Conservation (phyloP, 176 grass and related monocot genomes). For the Guadua angustifolia region DNA sequence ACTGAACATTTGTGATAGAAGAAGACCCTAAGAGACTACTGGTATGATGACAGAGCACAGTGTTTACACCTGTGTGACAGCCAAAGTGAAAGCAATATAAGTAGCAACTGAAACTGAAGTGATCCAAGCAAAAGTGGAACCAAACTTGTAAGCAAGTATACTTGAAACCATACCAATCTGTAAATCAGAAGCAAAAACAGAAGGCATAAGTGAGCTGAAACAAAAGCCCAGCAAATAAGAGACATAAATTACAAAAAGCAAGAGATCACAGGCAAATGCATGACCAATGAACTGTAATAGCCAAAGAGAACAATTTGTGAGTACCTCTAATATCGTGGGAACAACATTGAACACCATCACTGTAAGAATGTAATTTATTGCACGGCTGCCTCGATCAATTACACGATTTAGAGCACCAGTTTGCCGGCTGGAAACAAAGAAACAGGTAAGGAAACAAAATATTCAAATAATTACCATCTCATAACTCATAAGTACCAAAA, state of each 20-base stretch:
- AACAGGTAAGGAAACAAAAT: constrained; percentile 44
- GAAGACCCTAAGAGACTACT: constrained; percentile 21
- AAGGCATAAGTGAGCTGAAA: constrained; percentile 31
- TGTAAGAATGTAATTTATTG: constrained; percentile 96
- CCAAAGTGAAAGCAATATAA: constrained; percentile 95
- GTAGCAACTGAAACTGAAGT: constrained; percentile 93
- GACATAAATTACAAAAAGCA: constrained; percentile 31
- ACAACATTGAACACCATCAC: constrained; percentile 96
- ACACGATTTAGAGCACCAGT: constrained; percentile 95
- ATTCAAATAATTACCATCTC: constrained; percentile 23
- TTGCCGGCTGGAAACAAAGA: constrained; percentile 83
- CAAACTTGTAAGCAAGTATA: constrained; percentile 95
- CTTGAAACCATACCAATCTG: constrained; percentile 96
- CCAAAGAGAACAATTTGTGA: constrained; percentile 20
- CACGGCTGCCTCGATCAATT: constrained; percentile 95
- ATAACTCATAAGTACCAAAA: background rate
- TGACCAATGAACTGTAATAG: constrained; percentile 4
- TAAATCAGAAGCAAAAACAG: constrained; percentile 43
- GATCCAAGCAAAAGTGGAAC: constrained; percentile 97
- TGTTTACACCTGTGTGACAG: constrained; percentile 76
- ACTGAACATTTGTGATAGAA: constrained; percentile 29
- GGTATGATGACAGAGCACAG: constrained; percentile 23
- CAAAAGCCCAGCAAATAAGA: constrained; percentile 17
- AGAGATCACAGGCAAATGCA: constrained; percentile 21
- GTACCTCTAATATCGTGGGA: constrained; percentile 94